phyloP scores from a whole-genome alignment of 495 filamentous ascomycete genomes.

The Penicillium verhagenii region DNA sequence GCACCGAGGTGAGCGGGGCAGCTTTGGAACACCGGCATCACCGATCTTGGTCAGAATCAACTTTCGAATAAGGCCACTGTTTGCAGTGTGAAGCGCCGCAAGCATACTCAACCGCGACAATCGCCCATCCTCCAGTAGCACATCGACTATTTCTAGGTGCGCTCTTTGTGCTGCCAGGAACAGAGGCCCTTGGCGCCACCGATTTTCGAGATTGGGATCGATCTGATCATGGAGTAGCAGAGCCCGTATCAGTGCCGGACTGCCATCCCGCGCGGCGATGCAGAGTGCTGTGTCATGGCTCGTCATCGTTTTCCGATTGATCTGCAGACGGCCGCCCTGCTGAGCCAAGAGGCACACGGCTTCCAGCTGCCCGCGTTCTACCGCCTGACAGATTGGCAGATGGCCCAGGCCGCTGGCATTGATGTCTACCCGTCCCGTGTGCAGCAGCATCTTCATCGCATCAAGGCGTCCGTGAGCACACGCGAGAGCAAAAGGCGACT shows the following conservation, averaged over 20 bases:
- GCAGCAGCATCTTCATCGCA: constrained; percentile 5
- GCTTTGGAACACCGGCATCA: neutral
- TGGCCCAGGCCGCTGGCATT: constrained; percentile 6
- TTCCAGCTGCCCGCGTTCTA: no score
- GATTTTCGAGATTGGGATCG: constrained; percentile 10
- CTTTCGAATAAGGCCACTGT: neutral
- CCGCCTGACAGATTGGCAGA: no score
- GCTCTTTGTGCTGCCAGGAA: neutral
- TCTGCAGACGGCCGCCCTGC: neutral
- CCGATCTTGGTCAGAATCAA: neutral
- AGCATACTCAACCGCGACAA: neutral
- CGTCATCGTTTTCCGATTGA: constrained; percentile 10
- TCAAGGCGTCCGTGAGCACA: neutral
- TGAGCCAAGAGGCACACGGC: no score
- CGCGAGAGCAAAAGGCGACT: constrained; percentile 9
- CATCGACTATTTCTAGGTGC: neutral
- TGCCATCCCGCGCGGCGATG: constrained; percentile 10
- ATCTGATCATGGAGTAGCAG: constrained; percentile 5
- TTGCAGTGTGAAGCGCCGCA: neutral
- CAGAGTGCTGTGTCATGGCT: constrained; percentile 9
- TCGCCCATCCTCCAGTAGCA: neutral
- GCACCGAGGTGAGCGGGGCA: neutral
- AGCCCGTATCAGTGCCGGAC: constrained; percentile 8
- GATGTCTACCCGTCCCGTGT: constrained; percentile 5
- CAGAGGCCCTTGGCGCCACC: neutral